Conservation (phyloP, 2,329 filamentous ascomycete genomes). For the Ceratocystis destructans region DNA sequence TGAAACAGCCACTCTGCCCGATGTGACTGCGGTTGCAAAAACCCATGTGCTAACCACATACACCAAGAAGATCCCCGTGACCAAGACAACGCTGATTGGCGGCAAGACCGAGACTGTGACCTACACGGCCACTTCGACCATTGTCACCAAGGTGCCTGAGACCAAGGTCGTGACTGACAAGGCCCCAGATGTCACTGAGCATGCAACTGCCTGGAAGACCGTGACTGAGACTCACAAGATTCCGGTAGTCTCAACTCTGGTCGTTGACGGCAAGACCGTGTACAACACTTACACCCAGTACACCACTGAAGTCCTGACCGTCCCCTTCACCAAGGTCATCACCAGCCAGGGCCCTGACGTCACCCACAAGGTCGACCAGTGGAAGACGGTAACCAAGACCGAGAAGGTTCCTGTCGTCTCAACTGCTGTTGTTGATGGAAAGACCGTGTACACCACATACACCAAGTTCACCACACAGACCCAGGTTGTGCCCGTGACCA, state of each 20-base stretch:
- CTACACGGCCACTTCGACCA: constrained; percentile 5
- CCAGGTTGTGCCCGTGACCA: neutral
- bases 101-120: constrained; percentile 11
- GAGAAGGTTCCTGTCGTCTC: neutral
- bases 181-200: constrained; percentile 6
- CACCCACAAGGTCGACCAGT: neutral
- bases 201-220: constrained; percentile 5
- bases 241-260: neutral
- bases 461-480: constrained; percentile 2
- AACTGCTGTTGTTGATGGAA: neutral
- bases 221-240: constrained; percentile 6
- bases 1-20: constrained; percentile 10
- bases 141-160: constrained; percentile 17
- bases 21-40: constrained; percentile 6
- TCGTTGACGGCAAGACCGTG: constrained; percentile 6
- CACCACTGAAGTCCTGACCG: neutral
- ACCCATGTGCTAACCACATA: constrained; percentile 9
- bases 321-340: constrained; percentile 7
- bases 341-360: constrained; percentile 14
- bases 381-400: constrained; percentile 7
- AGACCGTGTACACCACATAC: neutral
- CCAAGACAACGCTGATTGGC: constrained; percentile 7
- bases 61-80: constrained; percentile 13
- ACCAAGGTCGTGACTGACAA: constrained; percentile 23
- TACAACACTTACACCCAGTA: constrained; percentile 3